Conservation (phyloP, 2,329 filamentous ascomycete genomes). For the Colletotrichum spinosum region DNA sequence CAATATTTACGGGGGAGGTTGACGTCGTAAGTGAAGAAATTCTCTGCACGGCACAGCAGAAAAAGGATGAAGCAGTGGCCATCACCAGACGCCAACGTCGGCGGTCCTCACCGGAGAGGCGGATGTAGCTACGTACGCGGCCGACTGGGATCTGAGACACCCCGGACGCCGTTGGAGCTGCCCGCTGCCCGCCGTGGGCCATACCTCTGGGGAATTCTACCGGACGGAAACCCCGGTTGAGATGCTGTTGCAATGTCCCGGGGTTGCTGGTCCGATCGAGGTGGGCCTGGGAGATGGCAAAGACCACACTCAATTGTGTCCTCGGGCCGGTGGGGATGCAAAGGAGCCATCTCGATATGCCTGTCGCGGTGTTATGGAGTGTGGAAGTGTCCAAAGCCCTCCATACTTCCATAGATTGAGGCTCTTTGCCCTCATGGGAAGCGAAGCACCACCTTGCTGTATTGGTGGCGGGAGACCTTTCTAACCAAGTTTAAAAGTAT, state of each 20-base stretch:
- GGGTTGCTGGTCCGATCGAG: neutral
- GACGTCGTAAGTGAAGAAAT: neutral
- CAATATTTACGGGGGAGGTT: neutral
- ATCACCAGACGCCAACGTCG: no score
- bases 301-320: constrained; percentile 6
- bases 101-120: no score
- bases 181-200: neutral
- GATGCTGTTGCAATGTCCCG: constrained; percentile 7
- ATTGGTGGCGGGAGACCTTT: no score
- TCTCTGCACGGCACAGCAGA: neutral
- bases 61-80: neutral
- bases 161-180: neutral
- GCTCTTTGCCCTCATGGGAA: no score
- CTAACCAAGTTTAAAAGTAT: no score
- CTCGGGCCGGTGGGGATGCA: neutral
- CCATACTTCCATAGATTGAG: no score
- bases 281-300: constrained; percentile 10
- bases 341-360: no score
- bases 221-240: constrained; percentile 3
- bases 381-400: no score
- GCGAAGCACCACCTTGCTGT: no score
- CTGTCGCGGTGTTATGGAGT: no score
- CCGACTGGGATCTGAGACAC: neutral
- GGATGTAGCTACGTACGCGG: no score
- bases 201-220: neutral